phyloP scores from a whole-genome alignment of 1,284 basidiomycete genomes.

The Ustilago shanxiensis region DNA sequence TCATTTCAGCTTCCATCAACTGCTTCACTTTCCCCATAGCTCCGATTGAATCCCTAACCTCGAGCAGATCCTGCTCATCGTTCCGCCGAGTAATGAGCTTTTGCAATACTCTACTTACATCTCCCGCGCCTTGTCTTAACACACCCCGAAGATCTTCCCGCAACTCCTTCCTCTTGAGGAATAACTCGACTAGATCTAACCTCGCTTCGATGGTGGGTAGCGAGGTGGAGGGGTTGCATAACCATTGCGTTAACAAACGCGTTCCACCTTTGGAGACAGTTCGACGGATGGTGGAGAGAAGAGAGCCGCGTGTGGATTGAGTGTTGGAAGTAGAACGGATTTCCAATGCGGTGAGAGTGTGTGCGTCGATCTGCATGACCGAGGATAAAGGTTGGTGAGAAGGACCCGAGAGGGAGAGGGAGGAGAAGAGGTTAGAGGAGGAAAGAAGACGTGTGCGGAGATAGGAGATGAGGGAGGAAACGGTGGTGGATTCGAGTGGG shows the following conservation, averaged over 20 bases:
- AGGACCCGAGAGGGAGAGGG: constrained; percentile 17
- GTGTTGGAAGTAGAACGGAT: constrained; percentile 52
- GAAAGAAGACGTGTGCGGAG: constrained; percentile 63
- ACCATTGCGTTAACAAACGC: constrained; percentile 62
- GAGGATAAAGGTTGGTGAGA: constrained; percentile 23
- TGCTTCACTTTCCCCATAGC: constrained; percentile 31
- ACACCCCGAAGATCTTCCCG: constrained; percentile 54
- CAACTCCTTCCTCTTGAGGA: constrained; percentile 41
- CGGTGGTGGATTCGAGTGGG: constrained; percentile 45
- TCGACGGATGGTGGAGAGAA: constrained; percentile 60
- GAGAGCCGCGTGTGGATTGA: constrained; percentile 58
- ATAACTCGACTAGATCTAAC: constrained; percentile 58
- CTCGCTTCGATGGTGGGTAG: constrained; percentile 50
- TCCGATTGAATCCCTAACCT: constrained; percentile 62
- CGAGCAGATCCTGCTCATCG: constrained; percentile 67
- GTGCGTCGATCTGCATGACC: constrained; percentile 65
- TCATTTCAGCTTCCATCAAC: constrained; percentile 25
- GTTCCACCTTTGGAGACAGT: constrained; percentile 66
- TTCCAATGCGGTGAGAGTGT: constrained; percentile 65
- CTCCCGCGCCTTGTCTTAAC: constrained; percentile 55
- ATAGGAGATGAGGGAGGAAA: constrained; percentile 56
- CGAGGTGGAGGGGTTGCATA: constrained; percentile 61
- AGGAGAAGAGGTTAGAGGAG: constrained; percentile 19
- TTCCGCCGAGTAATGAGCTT: constrained; percentile 57
- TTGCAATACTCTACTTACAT: constrained; percentile 63